These are phyloP conservation scores for Hanseniaspora hatyaiensis DNA, from an alignment of 805 yeast genomes.

Conservation along the genomic window DNA sequence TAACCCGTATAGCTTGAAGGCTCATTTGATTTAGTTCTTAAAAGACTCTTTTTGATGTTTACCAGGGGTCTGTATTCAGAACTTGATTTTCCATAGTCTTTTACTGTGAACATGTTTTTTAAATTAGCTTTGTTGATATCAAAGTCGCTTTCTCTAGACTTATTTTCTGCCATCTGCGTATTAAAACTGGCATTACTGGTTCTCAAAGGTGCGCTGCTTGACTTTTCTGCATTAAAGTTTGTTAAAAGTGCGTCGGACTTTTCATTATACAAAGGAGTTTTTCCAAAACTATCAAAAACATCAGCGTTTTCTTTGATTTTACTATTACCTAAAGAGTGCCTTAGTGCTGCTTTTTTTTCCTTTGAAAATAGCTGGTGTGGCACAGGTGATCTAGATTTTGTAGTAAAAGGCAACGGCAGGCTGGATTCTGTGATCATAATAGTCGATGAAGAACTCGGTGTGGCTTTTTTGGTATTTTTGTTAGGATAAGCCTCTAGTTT, in stretches of 20 bases:
- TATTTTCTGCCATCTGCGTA: background rate
- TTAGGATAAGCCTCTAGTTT: background rate
- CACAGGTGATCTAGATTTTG: background rate
- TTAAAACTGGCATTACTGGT: background rate
- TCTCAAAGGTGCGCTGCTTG: constrained; percentile 12
- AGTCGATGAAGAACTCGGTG: background rate
- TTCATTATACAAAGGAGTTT: background rate
- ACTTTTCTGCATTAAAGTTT: constrained; percentile 11
- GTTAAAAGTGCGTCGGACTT: background rate
- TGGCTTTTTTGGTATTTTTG: background rate
- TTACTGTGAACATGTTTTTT: constrained; percentile 5
- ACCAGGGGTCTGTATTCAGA: constrained; percentile 9
- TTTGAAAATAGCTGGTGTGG: background rate
- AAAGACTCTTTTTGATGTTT: constrained; percentile 9
- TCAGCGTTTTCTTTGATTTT: constrained; percentile 4
- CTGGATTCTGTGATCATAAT: background rate
- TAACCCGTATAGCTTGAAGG: too few species aligned
- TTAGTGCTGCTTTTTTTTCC: background rate
- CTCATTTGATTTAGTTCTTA: background rate
- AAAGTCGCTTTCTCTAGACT: background rate
- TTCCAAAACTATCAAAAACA: constrained; percentile 4
- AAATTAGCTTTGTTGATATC: constrained; percentile 1
- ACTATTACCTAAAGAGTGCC: background rate
- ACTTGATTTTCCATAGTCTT: background rate
- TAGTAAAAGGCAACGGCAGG: background rate